These are phyloP conservation scores for Penicillium glabrum DNA, from an alignment of 2,329 filamentous ascomycete genomes.

Conservation along the genomic window DNA sequence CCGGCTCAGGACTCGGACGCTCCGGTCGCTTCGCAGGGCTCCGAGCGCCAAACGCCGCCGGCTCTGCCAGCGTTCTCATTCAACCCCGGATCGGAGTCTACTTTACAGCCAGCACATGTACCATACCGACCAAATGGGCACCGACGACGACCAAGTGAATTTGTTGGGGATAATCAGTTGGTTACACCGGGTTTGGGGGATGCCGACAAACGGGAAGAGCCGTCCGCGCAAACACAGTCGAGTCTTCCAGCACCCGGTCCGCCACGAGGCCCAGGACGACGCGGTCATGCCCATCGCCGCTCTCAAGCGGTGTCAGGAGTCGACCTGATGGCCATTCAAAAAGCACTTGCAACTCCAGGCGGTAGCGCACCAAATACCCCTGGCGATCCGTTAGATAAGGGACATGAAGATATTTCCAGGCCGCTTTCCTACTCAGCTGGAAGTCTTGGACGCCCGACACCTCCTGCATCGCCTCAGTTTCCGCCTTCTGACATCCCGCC, in stretches of 20 bases:
- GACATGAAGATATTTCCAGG: conserved; percentile 29
- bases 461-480: conserved; percentile 35
- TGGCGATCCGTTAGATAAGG: conserved; percentile 38
- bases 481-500: conserved; percentile 8
- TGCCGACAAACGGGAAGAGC: conserved; percentile 25
- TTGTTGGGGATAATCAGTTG: conserved; percentile 67
- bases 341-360: conserved; percentile 44
- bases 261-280: conserved; percentile 53
- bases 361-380: conserved; percentile 61
- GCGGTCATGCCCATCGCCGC: conserved; percentile 76
- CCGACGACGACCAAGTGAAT: conserved; percentile 78
- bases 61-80: conserved; percentile 41
- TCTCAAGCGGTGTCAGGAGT: conserved; percentile 81
- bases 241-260: conserved; percentile 37
- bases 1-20: conserved; percentile 50
- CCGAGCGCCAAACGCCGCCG: conserved; percentile 44
- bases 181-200: conserved; percentile 64
- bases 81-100: conserved; percentile 33
- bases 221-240: conserved; percentile 21
- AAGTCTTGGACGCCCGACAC: conserved; percentile 29
- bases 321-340: conserved; percentile 63
- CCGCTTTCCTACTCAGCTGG: conserved; percentile 37
- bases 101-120: conserved; percentile 48
- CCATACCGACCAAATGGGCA: conserved; percentile 53
- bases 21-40: conserved; percentile 36